Evolutionary conservation across 129 eudicot species (phyloP).

Genomic region (Smallanthus sonchifolius): DNA sequence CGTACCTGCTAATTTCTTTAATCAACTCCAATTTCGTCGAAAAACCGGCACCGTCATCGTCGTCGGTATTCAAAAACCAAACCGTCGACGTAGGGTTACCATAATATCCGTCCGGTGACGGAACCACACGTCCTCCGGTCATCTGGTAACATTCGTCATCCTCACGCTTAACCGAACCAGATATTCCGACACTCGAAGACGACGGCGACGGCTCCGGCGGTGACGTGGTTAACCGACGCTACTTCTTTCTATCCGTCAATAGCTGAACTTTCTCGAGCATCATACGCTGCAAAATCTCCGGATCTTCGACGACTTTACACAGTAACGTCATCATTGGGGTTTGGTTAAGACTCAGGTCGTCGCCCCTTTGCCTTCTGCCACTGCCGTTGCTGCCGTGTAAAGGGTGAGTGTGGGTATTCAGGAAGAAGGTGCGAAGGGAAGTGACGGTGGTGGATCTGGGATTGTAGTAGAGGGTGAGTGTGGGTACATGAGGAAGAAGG

Average conservation of each 20-base stretch:
- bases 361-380: conserved; percentile 65
- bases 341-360: conserved; percentile 71
- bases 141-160: conserved; percentile 21
- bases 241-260: conserved; percentile 39
- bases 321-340: conserved; percentile 88
- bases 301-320: conserved; percentile 70
- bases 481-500: no score
- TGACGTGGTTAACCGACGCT: conserved; percentile 20
- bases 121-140: conserved; percentile 14
- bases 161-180: conserved; percentile 35
- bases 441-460: no score
- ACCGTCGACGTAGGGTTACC: conserved; percentile 25
- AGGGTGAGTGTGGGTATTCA: no score
- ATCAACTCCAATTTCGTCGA: no score
- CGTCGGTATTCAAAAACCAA: conserved; percentile 27
- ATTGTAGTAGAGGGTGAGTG: no score
- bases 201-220: conserved; percentile 17
- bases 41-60: neutral
- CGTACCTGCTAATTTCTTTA: no score
- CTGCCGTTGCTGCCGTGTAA: no score
- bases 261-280: conserved; percentile 42
- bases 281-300: conserved; percentile 55
- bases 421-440: no score
- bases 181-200: conserved; percentile 26
- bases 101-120: no score